Evolutionary conservation across 164 flowering plant species (phyloP), one percentile per base, ranked within the genome.

Genomic region (Macadamia integrifolia): DNA sequence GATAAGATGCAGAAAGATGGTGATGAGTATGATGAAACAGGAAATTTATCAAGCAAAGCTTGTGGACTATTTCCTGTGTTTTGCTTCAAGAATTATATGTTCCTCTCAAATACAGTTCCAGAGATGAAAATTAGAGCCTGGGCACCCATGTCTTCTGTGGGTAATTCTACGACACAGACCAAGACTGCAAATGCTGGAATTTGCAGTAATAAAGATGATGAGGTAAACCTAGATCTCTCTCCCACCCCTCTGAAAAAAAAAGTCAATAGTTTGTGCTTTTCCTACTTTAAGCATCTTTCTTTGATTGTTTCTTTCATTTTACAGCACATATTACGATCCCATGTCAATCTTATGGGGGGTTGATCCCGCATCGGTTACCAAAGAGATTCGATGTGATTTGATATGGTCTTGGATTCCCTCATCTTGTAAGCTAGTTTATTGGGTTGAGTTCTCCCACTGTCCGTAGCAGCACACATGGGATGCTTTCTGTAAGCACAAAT

Each of bases 11-110:
- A 56, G 89, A 82, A 6, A n/a, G 83, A 70, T 9, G 83, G 69
- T 62, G 84, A 73, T 62, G 86, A 86, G 29, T 70, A 60, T 66
- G 83, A 65, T 60, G 78, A 73, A 52, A 29, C 74, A 28, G 80
- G 75, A 57, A 61, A 76, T 61, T 57, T 81, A 11, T 75, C 84
- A 1, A 50, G 78, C 14, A 85, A 75, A 74, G 83, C 78, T 68
- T 92, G 98, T 83, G 94, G 98, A 18, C 80, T 90, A 32, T 56
- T 92, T 10, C 91, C 96, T 57, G 75, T 80, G 43, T 82, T 88
- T 75, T 77, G 88, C 71, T 66, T 83, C 12, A 80, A 71, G 69
- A 78, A 43, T 67, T 82, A 93, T 4, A 58, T 84, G 17, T 79
- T 79, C 71, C 78, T 83, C 68, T 31, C 84, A 66, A 90, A 86